A percentile compares a stretch with the other conserved stretches of the same genome.
phyloP scores from a whole-genome alignment of 768 basidiomycete species.

The Rhodotorula graminis region DNA sequence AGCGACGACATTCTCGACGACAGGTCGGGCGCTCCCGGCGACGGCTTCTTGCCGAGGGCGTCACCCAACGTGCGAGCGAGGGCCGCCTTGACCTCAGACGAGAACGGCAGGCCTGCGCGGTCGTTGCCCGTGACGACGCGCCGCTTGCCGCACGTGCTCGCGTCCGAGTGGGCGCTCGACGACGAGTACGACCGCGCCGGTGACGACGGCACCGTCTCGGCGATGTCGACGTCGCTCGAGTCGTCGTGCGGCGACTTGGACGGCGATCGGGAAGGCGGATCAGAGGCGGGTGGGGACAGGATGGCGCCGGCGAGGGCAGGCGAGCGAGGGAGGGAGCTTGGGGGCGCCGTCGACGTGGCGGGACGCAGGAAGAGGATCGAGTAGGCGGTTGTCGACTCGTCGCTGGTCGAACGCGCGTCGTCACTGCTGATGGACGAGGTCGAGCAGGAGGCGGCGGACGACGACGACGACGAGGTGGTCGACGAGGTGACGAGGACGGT shows the following conservation, averaged over 20 bases:
- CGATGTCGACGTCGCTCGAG: no score
- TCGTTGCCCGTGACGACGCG: neutral
- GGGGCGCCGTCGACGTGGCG: no score
- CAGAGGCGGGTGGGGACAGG: neutral
- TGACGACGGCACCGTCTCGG: no score
- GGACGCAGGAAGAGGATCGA: slow-evolving; percentile 10
- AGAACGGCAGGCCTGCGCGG: slow-evolving; percentile 1
- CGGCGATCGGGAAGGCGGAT: neutral
- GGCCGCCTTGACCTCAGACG: neutral
- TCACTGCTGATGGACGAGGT: no score
- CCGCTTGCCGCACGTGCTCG: neutral
- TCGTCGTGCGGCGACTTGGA: neutral
- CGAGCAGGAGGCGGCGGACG: no score
- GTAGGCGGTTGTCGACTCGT: neutral
- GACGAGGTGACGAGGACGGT: slow-evolving; percentile 4
- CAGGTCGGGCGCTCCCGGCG: neutral
- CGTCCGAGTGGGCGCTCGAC: no score
- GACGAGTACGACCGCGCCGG: no score
- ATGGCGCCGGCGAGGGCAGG: neutral
- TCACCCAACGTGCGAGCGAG: neutral
- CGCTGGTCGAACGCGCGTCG: neutral
- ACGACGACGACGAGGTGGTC: neutral
- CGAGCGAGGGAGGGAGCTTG: neutral
- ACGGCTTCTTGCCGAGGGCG: neutral
- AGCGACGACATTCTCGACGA: neutral